phyloP scores from a whole-genome alignment of 1,284 basidiomycete species.

The Ganoderma lingzhi region DNA sequence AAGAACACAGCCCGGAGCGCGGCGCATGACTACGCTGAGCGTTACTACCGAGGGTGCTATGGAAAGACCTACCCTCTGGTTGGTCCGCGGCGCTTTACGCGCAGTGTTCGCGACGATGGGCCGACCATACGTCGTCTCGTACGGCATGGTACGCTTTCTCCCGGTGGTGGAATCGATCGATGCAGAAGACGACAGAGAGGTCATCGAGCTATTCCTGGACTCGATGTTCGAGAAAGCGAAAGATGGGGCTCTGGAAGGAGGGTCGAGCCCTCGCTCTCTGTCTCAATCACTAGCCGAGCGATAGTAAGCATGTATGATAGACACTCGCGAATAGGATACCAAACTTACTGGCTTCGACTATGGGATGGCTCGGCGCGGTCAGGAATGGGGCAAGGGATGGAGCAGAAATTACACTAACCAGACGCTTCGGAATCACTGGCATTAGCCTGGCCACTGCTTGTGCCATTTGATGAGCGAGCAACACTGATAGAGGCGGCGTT shows the following conservation, averaged over 20 bases:
- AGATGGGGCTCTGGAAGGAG: constrained; percentile 19
- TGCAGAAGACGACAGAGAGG: constrained; percentile 21
- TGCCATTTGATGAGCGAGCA: background rate
- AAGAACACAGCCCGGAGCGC: background rate
- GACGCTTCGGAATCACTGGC: background rate
- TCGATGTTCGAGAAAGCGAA: constrained; percentile 23
- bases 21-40: background rate
- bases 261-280: constrained; percentile 26
- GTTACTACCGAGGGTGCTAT: background rate
- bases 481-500: background rate
- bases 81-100: constrained; percentile 13
- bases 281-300: constrained; percentile 18
- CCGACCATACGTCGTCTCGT: constrained; percentile 16
- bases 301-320: background rate
- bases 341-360: constrained; percentile 20
- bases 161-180: constrained; percentile 20
- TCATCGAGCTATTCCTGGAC: constrained; percentile 21
- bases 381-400: background rate
- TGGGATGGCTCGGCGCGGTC: background rate
- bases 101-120: constrained; percentile 3
- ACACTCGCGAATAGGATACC: too few relatives aligned
- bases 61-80: constrained; percentile 4
- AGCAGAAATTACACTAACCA: background rate
- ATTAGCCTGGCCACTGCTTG: background rate
- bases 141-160: constrained; percentile 28